Evolutionary conservation across 192 early-diverging fungal genomes (phyloP).

Genomic region (Coemansia sp.): DNA sequence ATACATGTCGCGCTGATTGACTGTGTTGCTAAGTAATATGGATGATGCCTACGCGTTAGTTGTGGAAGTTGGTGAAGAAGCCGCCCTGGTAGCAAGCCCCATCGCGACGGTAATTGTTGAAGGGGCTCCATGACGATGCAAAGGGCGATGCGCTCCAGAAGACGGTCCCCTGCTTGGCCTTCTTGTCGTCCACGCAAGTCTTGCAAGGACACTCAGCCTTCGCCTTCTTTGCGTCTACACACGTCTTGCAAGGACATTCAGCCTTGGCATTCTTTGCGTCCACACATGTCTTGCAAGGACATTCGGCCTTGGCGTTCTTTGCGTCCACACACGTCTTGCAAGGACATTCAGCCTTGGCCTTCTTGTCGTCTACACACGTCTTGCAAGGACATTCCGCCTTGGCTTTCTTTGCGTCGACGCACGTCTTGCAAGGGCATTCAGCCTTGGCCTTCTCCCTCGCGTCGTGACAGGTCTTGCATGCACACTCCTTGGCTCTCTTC

Average conservation of each 20-base stretch:
- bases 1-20: slow-evolving; percentile 20
- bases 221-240: neutral
- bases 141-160: slow-evolving; percentile 51
- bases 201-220: slow-evolving; percentile 17
- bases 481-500: slow-evolving; percentile 43
- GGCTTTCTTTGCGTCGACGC: slow-evolving; percentile 24
- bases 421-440: slow-evolving; percentile 30
- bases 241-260: slow-evolving; percentile 17
- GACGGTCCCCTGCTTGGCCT: slow-evolving; percentile 17
- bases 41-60: neutral
- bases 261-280: neutral
- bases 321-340: slow-evolving; percentile 27
- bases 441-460: slow-evolving; percentile 31
- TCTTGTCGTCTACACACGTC: slow-evolving; percentile 11
- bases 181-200: neutral
- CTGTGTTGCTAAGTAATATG: neutral
- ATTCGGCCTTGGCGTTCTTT: slow-evolving; percentile 15
- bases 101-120: slow-evolving; percentile 59
- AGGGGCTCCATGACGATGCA: slow-evolving; percentile 58
- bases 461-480: slow-evolving; percentile 33
- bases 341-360: slow-evolving; percentile 28
- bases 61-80: slow-evolving; percentile 56
- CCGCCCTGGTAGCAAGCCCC: slow-evolving; percentile 51
- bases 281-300: slow-evolving; percentile 13
- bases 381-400: slow-evolving; percentile 30